Evolutionary conservation across 2,329 filamentous ascomycete genomes (phyloP).

Genomic region (Aspergillus quadricinctus): DNA sequence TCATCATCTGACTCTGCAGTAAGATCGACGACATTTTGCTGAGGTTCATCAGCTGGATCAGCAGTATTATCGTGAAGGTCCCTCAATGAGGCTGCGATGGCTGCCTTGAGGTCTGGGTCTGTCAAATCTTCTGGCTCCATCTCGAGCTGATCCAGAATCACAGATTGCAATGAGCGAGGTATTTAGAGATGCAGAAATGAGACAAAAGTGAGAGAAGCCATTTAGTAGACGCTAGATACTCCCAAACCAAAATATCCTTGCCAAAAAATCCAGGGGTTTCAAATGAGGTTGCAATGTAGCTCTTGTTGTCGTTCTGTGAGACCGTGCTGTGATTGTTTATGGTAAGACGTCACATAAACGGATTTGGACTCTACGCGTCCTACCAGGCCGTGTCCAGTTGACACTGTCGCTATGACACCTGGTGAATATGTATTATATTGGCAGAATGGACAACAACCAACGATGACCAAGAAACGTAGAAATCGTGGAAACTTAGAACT

Average conservation of each 20-base stretch:
- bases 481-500: neutral
- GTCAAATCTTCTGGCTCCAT: constrained; percentile 10
- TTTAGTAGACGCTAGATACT: neutral
- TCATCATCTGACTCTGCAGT: constrained; percentile 30
- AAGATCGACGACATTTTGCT: constrained; percentile 27
- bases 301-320: neutral
- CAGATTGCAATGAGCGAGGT: neutral
- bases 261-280: neutral
- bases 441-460: neutral
- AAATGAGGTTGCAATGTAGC: neutral
- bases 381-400: neutral
- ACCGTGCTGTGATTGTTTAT: neutral
- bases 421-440: neutral
- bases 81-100: constrained; percentile 20
- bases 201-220: neutral
- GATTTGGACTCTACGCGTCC: neutral
- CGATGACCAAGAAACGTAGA: neutral
- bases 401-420: neutral
- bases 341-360: neutral
- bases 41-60: neutral
- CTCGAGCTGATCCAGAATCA: neutral
- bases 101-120: constrained; percentile 22
- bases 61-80: constrained; percentile 6
- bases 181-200: neutral
- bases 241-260: neutral